phyloP scores from a whole-genome alignment of 495 filamentous ascomycete species.

The Xylaria acuta region DNA sequence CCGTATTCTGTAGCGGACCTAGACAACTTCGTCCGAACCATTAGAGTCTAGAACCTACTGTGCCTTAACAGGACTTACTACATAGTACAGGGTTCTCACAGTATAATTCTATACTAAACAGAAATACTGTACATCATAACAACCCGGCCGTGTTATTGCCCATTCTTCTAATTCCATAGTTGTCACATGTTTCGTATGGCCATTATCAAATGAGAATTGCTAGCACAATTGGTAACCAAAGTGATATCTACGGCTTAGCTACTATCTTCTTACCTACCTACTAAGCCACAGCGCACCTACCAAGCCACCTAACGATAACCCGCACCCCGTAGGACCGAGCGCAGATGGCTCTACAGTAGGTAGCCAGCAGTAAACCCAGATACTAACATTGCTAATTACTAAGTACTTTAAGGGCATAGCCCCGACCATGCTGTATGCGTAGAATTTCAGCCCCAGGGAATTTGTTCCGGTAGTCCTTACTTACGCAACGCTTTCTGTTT shows the following conservation, averaged over 20 bases:
- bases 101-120: not conserved
- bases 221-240: not conserved
- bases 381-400: not conserved
- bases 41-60: conserved; percentile 7
- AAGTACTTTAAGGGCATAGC: not conserved
- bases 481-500: not conserved
- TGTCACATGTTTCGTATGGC: not conserved
- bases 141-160: not conserved
- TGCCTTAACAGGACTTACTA: not conserved
- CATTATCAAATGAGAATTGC: not conserved
- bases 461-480: not conserved
- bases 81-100: not conserved
- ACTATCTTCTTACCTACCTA: not conserved
- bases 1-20: not conserved
- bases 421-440: not conserved
- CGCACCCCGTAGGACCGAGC: not conserved
- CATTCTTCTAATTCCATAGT: not conserved
- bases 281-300: not conserved
- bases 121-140: not conserved
- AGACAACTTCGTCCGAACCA: not conserved
- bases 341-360: not conserved
- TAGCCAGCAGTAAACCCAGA: not conserved
- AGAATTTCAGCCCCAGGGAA: too few relatives aligned
- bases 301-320: not conserved
- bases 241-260: not conserved